Evolutionary conservation across 2,329 filamentous ascomycete species (phyloP).

Genomic region (Dactylella cylindrospora): DNA sequence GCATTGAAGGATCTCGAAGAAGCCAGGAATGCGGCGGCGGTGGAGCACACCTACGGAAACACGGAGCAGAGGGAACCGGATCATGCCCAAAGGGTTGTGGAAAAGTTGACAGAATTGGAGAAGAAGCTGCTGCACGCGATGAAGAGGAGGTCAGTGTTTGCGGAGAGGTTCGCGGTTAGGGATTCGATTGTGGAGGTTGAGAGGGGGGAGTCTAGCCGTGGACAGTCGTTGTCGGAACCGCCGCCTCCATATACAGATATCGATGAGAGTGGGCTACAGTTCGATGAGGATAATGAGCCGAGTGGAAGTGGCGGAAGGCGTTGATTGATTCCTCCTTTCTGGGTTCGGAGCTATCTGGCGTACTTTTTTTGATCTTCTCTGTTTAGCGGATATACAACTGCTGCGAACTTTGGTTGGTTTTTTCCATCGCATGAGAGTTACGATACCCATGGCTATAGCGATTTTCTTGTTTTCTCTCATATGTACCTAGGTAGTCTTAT

Average conservation of each 20-base stretch:
- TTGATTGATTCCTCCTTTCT: conserved; percentile 5
- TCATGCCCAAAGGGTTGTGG: conserved; percentile 28
- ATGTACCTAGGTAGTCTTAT: not conserved
- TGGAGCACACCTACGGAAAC: conserved; percentile 27
- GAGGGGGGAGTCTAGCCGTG: conserved; percentile 38
- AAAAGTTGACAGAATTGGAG: conserved; percentile 38
- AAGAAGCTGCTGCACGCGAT: conserved; percentile 37
- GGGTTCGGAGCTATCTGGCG: too few species aligned
- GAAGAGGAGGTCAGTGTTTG: conserved; percentile 32
- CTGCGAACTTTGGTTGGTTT: conserved; percentile 1
- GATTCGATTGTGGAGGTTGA: conserved; percentile 4
- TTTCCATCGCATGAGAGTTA: conserved; percentile 19
- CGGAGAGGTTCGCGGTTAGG: conserved; percentile 23
- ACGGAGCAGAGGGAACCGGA: conserved; percentile 17
- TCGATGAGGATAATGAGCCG: conserved; percentile 34
- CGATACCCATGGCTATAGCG: conserved; percentile 42
- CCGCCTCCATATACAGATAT: conserved; percentile 40
- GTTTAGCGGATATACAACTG: too few species aligned
- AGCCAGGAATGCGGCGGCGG: conserved; percentile 22
- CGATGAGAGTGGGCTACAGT: conserved; percentile 26
- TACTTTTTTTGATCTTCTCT: too few species aligned
- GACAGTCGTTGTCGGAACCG: conserved; percentile 32
- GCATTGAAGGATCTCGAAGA: conserved; percentile 36
- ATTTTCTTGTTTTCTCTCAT: conserved; percentile 16
- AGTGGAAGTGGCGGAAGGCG: not conserved